Conservation (phyloP, 495 filamentous ascomycete species). For the Penicillium antarcticum region DNA sequence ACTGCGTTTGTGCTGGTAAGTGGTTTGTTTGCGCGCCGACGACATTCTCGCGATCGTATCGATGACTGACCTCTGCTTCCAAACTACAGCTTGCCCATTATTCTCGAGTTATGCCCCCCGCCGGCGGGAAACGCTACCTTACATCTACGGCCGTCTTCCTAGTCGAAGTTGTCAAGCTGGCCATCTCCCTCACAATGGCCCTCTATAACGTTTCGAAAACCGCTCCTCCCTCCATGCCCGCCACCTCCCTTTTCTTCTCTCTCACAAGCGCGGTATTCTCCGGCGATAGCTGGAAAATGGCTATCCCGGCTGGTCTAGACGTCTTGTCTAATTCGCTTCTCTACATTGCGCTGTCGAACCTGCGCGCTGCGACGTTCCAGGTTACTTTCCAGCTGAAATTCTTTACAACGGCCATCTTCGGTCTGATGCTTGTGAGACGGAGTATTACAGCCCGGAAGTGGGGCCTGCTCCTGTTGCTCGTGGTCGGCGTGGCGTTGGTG, state of each 20-base stretch:
- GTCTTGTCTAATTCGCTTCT: constrained; percentile 88
- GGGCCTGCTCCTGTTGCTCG: constrained; percentile 75
- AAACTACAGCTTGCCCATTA: constrained; percentile 76
- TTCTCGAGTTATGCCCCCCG: constrained; percentile 83
- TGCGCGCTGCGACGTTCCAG: constrained; percentile 89
- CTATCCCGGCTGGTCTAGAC: constrained; percentile 83
- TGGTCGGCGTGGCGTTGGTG: constrained; percentile 81
- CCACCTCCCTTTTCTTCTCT: constrained; percentile 73
- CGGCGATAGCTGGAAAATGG: constrained; percentile 94
- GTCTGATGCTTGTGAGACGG: constrained; percentile 69
- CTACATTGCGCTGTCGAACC: constrained; percentile 87
- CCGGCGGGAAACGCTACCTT: constrained; percentile 80
- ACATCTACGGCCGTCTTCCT: constrained; percentile 93
- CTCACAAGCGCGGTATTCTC: constrained; percentile 80
- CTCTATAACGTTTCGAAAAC: constrained; percentile 80
- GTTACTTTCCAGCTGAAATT: constrained; percentile 93
- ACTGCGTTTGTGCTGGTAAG: constrained; percentile 42
- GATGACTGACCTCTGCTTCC: constrained; percentile 14
- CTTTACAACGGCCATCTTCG: constrained; percentile 85
- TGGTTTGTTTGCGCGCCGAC: not conserved
- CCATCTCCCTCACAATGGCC: constrained; percentile 79
- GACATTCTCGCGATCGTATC: not conserved
- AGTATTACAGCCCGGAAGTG: constrained; percentile 69
- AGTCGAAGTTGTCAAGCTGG: constrained; percentile 88
- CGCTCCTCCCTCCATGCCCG: constrained; percentile 70